Evolutionary conservation across 148 eudicot species (phyloP), one percentile per base, ranked within the genome.

Genomic region (Bassia scoparia): DNA sequence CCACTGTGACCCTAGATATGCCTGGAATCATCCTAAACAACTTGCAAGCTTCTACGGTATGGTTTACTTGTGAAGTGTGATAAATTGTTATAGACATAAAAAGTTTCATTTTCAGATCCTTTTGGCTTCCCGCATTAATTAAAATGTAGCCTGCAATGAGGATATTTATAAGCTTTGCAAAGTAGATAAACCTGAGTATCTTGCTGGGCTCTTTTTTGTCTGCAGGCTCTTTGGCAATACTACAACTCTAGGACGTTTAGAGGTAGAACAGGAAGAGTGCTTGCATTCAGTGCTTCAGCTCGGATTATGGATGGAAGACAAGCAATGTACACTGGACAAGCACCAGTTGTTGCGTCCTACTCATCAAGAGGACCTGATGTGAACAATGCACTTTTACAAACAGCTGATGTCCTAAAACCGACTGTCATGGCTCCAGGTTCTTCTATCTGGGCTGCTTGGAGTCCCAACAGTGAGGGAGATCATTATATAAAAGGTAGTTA

Each of bases 401-500:
- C 92, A 15, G 92, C 87, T 21, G 92, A 88, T 83, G 92, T 88
- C 67, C 77, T 88, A 20, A 88, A 88, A 61, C 89, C 92, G 17
- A 86, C 82, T 65, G 74, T 88, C 81, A 86, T 84, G 84, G 89
- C 92, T 68, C 92, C 92, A 0, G 89, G 92, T n/a, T 86, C 92
- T 27, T 82, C 89, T 29, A 88, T 88, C 34, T 88, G 92, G 92
- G 89, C 86, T 70, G 87, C 92, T 18, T 86, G 89, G 92, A 86
- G 87, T 64, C 89, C 87, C 5, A 83, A 77, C 80, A 89, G 90
- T 46, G 86, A 83, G 70, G 88, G 90, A 14, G 90, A 85, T 73
- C 81, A 69, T 44, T 74, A 80, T 73, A 75, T 77, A 3, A 86
- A 69, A 80, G 89, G 92, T 84, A 82, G 44, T 44, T 73, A 52